phyloP scores from a whole-genome alignment of 164 flowering plant species.

The Buxus sempervirens region DNA sequence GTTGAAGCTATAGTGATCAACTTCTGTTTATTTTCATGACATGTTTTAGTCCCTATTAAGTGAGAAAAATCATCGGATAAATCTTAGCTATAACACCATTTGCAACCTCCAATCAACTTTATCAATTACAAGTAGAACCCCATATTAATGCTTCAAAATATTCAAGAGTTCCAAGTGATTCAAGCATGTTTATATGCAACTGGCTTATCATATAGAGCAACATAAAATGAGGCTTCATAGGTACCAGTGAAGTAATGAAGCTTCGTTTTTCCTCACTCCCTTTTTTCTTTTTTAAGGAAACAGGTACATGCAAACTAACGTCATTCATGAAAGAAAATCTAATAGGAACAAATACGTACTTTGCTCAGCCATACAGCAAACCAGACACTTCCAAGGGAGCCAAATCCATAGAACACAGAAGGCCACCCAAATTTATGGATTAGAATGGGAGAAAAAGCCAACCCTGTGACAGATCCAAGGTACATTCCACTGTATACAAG shows the following conservation, averaged over 20 bases:
- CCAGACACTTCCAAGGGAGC: conserved; percentile 96
- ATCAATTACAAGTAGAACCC: not conserved
- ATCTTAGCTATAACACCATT: not conserved
- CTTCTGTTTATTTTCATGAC: not conserved
- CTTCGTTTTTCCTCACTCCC: not conserved
- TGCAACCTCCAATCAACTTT: not conserved
- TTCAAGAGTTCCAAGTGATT: not conserved
- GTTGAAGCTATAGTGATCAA: not conserved
- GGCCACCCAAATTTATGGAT: conserved; percentile 95
- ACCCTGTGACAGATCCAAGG: conserved; percentile 93
- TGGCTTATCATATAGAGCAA: too few species aligned
- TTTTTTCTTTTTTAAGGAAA: too few species aligned
- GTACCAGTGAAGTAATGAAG: too few species aligned
- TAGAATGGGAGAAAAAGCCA: conserved; percentile 81
- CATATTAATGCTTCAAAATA: not conserved
- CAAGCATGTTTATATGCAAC: not conserved
- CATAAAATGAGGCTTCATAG: too few species aligned
- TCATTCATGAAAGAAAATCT: not conserved
- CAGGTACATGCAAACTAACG: not conserved
- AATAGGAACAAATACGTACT: conserved; percentile 36
- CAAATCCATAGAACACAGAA: conserved; percentile 92
- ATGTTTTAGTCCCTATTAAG: not conserved
- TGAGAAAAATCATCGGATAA: not conserved
- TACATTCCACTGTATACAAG: conserved; percentile 98
- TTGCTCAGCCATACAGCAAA: conserved; percentile 83